A percentile compares a stretch with the other conserved stretches of the same genome.
These are phyloP conservation scores for Rhynchospora pubera DNA, from an alignment of 176 grass and related monocot species.

Conservation along the genomic window DNA sequence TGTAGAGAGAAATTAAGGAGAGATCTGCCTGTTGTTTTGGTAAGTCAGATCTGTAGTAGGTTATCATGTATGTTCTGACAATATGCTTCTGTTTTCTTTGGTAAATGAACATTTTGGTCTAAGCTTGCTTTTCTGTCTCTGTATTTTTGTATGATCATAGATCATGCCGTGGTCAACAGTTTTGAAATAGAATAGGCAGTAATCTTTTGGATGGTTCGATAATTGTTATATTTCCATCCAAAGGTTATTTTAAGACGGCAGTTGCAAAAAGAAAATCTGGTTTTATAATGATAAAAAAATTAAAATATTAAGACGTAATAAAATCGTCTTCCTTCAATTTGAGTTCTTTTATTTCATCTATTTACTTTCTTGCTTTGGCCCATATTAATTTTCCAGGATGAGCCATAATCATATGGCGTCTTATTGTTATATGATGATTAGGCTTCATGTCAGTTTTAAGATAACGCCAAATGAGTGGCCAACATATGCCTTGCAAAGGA, in stretches of 20 bases:
- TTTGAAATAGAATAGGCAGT: background rate
- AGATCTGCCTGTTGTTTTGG: slow-evolving; percentile 16
- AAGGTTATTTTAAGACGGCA: background rate
- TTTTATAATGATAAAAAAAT: background rate
- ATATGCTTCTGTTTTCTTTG: slow-evolving; percentile 4
- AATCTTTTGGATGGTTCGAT: background rate
- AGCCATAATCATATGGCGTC: too few species aligned
- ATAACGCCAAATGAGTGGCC: too few species aligned
- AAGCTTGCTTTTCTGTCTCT: background rate
- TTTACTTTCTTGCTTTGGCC: background rate
- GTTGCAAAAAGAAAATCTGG: background rate
- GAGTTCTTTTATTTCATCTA: background rate
- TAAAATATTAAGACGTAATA: background rate
- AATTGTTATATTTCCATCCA: background rate
- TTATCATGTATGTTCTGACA: slow-evolving; percentile 10
- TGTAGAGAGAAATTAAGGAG: slow-evolving; percentile 9
- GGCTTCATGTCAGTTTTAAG: too few species aligned
- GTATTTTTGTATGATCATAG: background rate
- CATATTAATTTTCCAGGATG: too few species aligned
- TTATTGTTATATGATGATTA: too few species aligned
- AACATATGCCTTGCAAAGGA: too few species aligned
- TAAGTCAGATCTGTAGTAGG: slow-evolving; percentile 12
- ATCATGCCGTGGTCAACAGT: background rate
- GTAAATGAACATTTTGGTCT: slow-evolving; percentile 1
- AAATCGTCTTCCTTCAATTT: background rate